Evolutionary conservation across 1,139 yeast genomes (phyloP), one percentile per base, ranked within the genome.

Genomic region (Geotrichum citri-aurantii): DNA sequence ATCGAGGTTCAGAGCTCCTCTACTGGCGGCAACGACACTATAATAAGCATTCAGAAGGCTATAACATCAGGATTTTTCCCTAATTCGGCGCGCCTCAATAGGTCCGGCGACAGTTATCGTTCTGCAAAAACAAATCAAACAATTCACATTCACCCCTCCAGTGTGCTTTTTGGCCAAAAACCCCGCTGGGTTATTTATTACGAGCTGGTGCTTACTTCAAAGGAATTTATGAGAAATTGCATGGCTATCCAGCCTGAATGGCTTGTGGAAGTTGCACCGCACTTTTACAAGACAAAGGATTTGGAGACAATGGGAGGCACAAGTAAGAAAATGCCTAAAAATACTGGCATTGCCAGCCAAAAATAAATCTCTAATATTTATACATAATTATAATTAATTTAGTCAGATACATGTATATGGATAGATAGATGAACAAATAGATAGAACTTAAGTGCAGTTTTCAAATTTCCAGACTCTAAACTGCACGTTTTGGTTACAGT

Each of bases 221-320:
- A 86, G 70, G 98, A 92, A 74, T 93, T 83, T 70, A 88, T 93
- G 89, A 75, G 97, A 59, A 90, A 87, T 65, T 88, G 96, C 68
- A 79, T 90, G 79, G 82, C 86, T 0, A 76, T 93, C 4, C 81
- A 84, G 52, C 83, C 83, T 3, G 83, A 80, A 59, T 85, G 90
- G 89, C 68, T 87, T 48, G 68, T 69, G 3, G 88, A 85, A 63
- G 76, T 82, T 65, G 89, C 88, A 1, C 85, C 87, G 10, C 91
- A 86, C 66, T 83, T 78, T 65, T 81, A 73, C 66, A 59, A 54
- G 31, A 17, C 56, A 37, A 65, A 65, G 52, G 70, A 68, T 21
- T 49, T 68, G 31, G 68, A 68, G 51, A 64, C 57, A 4, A 51
- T 64, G 52, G 66, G 62, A 8, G 58, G 56, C n/a, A 51, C 55